These are phyloP conservation scores for Perilla frutescens DNA, from an alignment of 257 asterid genomes.

Conservation along the genomic window DNA sequence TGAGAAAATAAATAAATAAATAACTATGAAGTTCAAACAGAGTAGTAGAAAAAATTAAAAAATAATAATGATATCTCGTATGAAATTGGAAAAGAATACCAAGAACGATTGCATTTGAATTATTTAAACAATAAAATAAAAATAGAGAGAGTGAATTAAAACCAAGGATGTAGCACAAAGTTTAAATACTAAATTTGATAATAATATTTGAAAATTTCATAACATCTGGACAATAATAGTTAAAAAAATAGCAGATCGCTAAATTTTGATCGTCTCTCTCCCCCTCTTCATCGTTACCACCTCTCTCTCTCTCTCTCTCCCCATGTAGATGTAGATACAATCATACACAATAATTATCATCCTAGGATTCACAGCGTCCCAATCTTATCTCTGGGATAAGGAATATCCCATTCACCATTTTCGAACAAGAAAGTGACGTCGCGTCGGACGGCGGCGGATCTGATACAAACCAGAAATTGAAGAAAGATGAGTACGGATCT, in stretches of 20 bases:
- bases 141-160: no score
- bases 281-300: slow-evolving; percentile 34
- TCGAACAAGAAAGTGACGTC: slow-evolving; percentile 24
- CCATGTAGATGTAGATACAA: slow-evolving; percentile 27
- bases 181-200: background rate
- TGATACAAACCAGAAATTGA: slow-evolving; percentile 29
- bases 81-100: no score
- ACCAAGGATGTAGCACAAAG: no score
- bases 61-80: no score
- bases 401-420: slow-evolving; percentile 28
- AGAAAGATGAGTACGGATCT: slow-evolving; percentile 84
- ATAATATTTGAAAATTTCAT: slow-evolving; percentile 6
- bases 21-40: no score
- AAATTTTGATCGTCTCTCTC: slow-evolving; percentile 32
- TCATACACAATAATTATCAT: slow-evolving; percentile 8
- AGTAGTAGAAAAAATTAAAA: no score
- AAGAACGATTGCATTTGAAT: no score
- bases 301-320: slow-evolving; percentile 17
- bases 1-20: no score
- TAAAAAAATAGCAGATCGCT: slow-evolving; percentile 30
- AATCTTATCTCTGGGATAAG: slow-evolving; percentile 31
- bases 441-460: slow-evolving; percentile 40
- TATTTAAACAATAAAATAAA: no score
- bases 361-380: slow-evolving; percentile 24
- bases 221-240: slow-evolving; percentile 11